Base-by-base conservation (phyloP, 306 rosid genomes). In the Lupinus albus region DNA sequence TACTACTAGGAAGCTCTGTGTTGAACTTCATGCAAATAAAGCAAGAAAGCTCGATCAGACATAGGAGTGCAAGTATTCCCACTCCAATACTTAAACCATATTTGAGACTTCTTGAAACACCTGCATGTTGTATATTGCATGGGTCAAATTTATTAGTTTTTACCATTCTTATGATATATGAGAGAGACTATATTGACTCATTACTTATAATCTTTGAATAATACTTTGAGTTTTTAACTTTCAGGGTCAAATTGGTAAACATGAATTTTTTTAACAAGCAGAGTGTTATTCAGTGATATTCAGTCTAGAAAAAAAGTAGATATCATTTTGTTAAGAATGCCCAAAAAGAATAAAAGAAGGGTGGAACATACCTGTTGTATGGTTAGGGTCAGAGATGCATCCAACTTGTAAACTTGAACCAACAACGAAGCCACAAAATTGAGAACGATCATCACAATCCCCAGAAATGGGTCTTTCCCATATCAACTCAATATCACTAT, bases 61-160 rank as follows among this genome's bases (percentile, higher is more conserved):
- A 77, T n/a, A 86, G 1, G 8, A 84, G 4, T 8, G 81, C 87
- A 0, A 89, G 92, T 41, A 86, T 69, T 52, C 71, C 85, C 16
- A 78, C 78, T 2, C 87, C 92, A 15, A 86, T 7, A 64, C 59
- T 21, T 38, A 86, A 28, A 2, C 87, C 89, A 12, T 86, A 86
- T 48, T 75, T 86, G 32, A 70, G 85, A 14, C 75, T n/a, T 49
- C 82, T 82, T 7, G 92, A 53, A 13, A 86, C 52, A 59, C 79
- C 92, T 86, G 45, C 6, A 47, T 86, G 38, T 6, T n/a, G 49
- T 0, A 25, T 3, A 1, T 6, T 4, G 5, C 4, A n/a, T n/a
- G n/a, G n/a, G n/a, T n/a, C n/a, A n/a, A n/a, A n/a, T n/a, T n/a
- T n/a, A n/a, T n/a, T n/a, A n/a, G n/a, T n/a, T n/a, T n/a, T n/a